Evolutionary conservation across 2,329 filamentous ascomycete species (phyloP).

Genomic region (Fusarium acutatum): DNA sequence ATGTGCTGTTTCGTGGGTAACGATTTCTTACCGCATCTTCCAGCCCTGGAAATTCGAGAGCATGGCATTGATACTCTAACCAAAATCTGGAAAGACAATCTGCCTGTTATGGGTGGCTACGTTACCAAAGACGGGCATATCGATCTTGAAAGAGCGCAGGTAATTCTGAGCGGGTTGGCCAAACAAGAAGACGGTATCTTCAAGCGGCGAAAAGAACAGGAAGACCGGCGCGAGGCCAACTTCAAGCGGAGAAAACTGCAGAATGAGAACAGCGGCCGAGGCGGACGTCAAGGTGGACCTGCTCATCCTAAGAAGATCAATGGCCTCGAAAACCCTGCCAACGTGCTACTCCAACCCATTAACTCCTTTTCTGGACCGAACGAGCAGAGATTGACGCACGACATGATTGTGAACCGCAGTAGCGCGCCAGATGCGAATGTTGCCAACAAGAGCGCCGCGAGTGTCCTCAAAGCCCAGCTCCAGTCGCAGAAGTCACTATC

Average conservation of each 20-base stretch:
- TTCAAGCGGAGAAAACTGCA: conserved; percentile 81
- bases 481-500: conserved; percentile 53
- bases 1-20: conserved; percentile 99
- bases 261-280: conserved; percentile 56
- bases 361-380: conserved; percentile 62
- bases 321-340: conserved; percentile 48
- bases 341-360: conserved; percentile 50
- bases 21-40: conserved; percentile 96
- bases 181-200: conserved; percentile 96
- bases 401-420: conserved; percentile 83
- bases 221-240: conserved; percentile 83
- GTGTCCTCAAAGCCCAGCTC: conserved; percentile 83
- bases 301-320: conserved; percentile 35
- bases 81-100: conserved; percentile 95
- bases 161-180: conserved; percentile 86
- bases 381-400: conserved; percentile 74
- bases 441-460: conserved; percentile 95
- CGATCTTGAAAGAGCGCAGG: conserved; percentile 84
- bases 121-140: conserved; percentile 95
- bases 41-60: conserved; percentile 96
- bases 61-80: conserved; percentile 97
- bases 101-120: conserved; percentile 92
- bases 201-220: conserved; percentile 82
- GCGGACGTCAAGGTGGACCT: conserved; percentile 28
- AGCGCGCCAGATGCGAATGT: conserved; percentile 73